These are phyloP conservation scores for Aspergillus ustus DNA, from an alignment of 2,329 filamentous ascomycete genomes.

Conservation along the genomic window DNA sequence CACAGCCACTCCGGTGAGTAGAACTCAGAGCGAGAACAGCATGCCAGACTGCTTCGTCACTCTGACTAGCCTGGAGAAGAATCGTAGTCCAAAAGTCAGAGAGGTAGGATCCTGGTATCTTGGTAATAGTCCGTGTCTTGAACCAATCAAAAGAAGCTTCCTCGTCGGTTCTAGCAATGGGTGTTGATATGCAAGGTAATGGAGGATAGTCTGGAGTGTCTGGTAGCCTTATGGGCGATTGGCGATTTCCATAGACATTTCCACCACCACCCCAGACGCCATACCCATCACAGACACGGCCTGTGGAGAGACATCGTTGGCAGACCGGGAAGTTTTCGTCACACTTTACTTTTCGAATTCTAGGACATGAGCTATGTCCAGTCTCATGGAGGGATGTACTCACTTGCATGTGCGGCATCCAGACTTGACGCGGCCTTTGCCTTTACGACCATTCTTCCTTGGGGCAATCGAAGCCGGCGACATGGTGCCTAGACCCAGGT, in stretches of 20 bases:
- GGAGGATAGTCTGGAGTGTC: neutral
- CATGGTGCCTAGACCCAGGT: neutral
- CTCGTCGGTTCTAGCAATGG: slow-evolving; percentile 24
- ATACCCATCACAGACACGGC: slow-evolving; percentile 41
- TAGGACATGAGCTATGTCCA: neutral
- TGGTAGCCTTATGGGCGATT: neutral
- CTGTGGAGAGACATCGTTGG: slow-evolving; percentile 11
- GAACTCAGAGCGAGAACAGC: slow-evolving; percentile 49
- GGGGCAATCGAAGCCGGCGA: neutral
- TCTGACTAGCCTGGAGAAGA: slow-evolving; percentile 44
- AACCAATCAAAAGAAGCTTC: slow-evolving; percentile 36
- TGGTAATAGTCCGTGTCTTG: slow-evolving; percentile 28
- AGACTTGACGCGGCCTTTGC: slow-evolving; percentile 4
- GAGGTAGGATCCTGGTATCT: slow-evolving; percentile 42
- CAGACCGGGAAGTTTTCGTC: slow-evolving; percentile 14
- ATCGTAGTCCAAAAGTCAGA: slow-evolving; percentile 47
- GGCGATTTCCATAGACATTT: slow-evolving; percentile 23
- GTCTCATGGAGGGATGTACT: neutral
- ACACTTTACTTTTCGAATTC: slow-evolving; percentile 17
- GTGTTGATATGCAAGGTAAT: neutral
- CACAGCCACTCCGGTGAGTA: slow-evolving; percentile 33
- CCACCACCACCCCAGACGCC: slow-evolving; percentile 48
- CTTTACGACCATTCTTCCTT: neutral
- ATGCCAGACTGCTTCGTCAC: slow-evolving; percentile 49
- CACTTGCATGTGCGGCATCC: slow-evolving; percentile 20